Percentiles rank a stretch among this genome's conserved stretches.
These are phyloP conservation scores for Colletotrichum filicis DNA, from an alignment of 2,329 filamentous ascomycete genomes.

Conservation along the genomic window DNA sequence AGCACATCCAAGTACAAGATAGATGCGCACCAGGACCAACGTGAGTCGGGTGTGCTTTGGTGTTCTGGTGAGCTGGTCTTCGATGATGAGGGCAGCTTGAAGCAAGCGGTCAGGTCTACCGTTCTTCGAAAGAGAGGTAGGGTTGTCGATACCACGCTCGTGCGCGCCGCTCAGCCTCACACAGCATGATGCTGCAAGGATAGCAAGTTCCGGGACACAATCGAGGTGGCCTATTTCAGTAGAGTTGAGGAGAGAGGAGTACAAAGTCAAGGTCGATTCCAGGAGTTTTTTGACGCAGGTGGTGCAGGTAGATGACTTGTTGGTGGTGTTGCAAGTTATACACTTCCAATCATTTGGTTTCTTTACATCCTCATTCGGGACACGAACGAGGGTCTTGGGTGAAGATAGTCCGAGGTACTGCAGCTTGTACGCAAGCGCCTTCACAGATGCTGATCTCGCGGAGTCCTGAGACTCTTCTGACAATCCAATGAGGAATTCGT, in stretches of 20 bases:
- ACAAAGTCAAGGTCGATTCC: conserved; percentile 30
- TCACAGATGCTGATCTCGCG: conserved; percentile 41
- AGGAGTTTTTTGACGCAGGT: conserved; percentile 21
- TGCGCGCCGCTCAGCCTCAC: conserved; percentile 39
- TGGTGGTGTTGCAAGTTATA: conserved; percentile 12
- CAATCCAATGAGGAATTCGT: conserved; percentile 47
- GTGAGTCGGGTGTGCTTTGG: conserved; percentile 59
- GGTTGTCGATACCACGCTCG: conserved; percentile 5
- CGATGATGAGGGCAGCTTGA: conserved; percentile 61
- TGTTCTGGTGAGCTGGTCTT: conserved; percentile 57
- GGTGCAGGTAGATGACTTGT: conserved; percentile 13
- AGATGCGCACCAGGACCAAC: conserved; percentile 62
- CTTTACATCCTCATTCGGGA: conserved; percentile 35
- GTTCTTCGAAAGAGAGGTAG: conserved; percentile 2
- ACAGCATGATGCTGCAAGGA: conserved; percentile 48
- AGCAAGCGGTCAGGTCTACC: conserved; percentile 48
- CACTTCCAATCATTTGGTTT: conserved; percentile 37
- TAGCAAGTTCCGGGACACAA: conserved; percentile 45
- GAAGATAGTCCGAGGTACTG: conserved; percentile 58
- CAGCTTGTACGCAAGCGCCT: conserved; percentile 53
- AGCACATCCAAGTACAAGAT: conserved; percentile 61
- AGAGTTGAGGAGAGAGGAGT: conserved; percentile 24
- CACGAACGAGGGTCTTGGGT: conserved; percentile 41
- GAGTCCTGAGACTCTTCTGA: conserved; percentile 40
- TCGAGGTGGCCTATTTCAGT: conserved; percentile 17